Conservation (phyloP, 2,329 filamentous ascomycete species). For the Aspergillus niger region DNA sequence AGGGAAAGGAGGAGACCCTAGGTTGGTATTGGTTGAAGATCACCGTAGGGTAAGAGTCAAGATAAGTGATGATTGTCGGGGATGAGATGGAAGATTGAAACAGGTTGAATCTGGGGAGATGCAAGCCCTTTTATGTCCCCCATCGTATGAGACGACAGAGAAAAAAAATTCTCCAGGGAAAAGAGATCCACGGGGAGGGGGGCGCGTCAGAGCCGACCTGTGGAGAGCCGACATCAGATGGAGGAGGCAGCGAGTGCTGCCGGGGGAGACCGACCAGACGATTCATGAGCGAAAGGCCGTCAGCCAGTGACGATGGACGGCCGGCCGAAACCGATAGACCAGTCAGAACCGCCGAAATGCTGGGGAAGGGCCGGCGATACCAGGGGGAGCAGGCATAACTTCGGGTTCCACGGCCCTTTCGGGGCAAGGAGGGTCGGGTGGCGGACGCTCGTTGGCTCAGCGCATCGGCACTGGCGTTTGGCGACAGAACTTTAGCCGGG, state of each 20-base stretch:
- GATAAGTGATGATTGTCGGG: neutral
- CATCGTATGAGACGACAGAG: neutral
- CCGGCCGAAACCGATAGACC: conserved; percentile 26
- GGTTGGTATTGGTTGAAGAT: neutral
- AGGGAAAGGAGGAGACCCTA: neutral
- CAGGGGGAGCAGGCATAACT: conserved; percentile 11
- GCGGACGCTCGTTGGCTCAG: conserved; percentile 13
- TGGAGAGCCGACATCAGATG: conserved; percentile 16
- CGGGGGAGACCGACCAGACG: conserved; percentile 3
- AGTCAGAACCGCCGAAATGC: conserved; percentile 15
- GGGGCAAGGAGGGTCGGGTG: conserved; percentile 5
- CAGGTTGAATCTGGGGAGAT: conserved; percentile 6
- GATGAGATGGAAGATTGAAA: neutral
- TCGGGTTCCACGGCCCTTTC: conserved; percentile 19
- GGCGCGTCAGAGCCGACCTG: conserved; percentile 16
- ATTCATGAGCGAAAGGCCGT: neutral
- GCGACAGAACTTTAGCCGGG: neutral
- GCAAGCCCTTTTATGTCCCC: conserved; percentile 3
- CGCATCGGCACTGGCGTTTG: conserved; percentile 7
- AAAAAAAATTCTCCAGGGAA: conserved; percentile 9
- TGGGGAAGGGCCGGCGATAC: conserved; percentile 9
- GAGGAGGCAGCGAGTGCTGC: neutral
- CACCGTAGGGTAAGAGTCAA: neutral
- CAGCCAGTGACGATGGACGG: conserved; percentile 12
- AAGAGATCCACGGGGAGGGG: conserved; percentile 5